These are phyloP conservation scores for Scheffersomyces parashehatae DNA, from an alignment of 1,139 yeast species.

Conservation along the genomic window DNA sequence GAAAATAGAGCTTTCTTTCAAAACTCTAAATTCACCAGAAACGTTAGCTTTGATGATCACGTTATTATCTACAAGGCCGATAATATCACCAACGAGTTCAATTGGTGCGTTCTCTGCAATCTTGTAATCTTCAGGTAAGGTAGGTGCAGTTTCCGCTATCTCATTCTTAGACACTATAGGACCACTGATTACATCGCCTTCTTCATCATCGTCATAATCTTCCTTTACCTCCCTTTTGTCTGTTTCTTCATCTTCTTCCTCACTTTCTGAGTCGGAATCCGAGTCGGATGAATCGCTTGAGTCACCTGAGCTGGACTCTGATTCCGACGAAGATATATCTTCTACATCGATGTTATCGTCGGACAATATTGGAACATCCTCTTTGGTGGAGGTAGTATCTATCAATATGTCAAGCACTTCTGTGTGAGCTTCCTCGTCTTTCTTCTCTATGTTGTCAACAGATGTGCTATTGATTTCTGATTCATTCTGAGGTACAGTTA, in stretches of 20 bases:
- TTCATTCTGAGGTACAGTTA: too few relatives aligned
- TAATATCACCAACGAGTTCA: constrained; percentile 71
- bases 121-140: constrained; percentile 64
- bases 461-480: background rate
- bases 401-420: background rate
- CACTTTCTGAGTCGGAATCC: constrained; percentile 20
- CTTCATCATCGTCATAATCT: constrained; percentile 39
- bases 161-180: constrained; percentile 85
- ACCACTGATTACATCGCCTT: constrained; percentile 41
- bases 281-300: constrained; percentile 16
- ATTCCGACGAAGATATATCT: constrained; percentile 12
- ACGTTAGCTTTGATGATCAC: constrained; percentile 70
- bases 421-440: background rate
- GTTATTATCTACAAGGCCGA: constrained; percentile 69
- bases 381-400: constrained; percentile 4
- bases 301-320: constrained; percentile 23
- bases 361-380: constrained; percentile 14
- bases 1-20: constrained; percentile 79
- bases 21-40: constrained; percentile 83
- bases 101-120: constrained; percentile 64
- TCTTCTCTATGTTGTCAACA: background rate
- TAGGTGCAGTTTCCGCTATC: constrained; percentile 61
- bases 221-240: constrained; percentile 17
- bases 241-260: constrained; percentile 16
- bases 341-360: constrained; percentile 24